Percentiles rank a stretch among this genome's conserved stretches.
phyloP scores from a whole-genome alignment of 495 filamentous ascomycete species.

The Hapsidospora chrysogenum region DNA sequence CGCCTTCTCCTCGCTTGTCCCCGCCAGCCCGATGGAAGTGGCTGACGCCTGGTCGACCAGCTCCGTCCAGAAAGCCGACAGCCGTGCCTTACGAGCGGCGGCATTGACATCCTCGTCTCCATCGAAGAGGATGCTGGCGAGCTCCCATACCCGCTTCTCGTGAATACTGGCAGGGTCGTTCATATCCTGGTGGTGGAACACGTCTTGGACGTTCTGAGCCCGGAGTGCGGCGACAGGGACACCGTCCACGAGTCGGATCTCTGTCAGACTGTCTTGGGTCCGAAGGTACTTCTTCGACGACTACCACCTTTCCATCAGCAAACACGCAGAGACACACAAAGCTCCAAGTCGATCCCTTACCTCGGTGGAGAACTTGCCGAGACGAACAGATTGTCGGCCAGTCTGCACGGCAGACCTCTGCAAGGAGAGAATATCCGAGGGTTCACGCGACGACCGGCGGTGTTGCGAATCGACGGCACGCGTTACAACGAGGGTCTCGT shows the following conservation, averaged over 20 bases:
- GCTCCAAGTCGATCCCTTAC: conserved; percentile 14
- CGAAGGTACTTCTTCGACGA: conserved; percentile 13
- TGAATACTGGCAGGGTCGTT: conserved; percentile 20
- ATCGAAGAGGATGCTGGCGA: conserved; percentile 80
- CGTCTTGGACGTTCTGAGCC: conserved; percentile 11
- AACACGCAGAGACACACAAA: background rate
- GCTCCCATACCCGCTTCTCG: conserved; percentile 52
- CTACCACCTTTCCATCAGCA: too few species aligned
- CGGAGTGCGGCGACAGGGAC: conserved; percentile 30
- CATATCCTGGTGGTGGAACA: conserved; percentile 7
- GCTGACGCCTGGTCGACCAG: conserved; percentile 41
- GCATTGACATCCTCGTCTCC: conserved; percentile 29
- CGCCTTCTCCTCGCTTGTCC: conserved; percentile 63
- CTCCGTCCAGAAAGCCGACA: conserved; percentile 43
- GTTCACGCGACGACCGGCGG: conserved; percentile 9
- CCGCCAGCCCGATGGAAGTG: conserved; percentile 29
- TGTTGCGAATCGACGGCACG: conserved; percentile 5
- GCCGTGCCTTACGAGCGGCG: conserved; percentile 28
- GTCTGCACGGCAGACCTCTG: conserved; percentile 20
- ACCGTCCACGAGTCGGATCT: conserved; percentile 17
- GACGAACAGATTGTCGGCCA: conserved; percentile 30
- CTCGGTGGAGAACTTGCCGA: conserved; percentile 33
- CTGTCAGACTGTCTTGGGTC: conserved; percentile 22
- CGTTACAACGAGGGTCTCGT: conserved; percentile 53
- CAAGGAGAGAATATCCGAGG: conserved; percentile 12